phyloP scores from a whole-genome alignment of 208 protist species.

The Zelonia costaricensis region DNA sequence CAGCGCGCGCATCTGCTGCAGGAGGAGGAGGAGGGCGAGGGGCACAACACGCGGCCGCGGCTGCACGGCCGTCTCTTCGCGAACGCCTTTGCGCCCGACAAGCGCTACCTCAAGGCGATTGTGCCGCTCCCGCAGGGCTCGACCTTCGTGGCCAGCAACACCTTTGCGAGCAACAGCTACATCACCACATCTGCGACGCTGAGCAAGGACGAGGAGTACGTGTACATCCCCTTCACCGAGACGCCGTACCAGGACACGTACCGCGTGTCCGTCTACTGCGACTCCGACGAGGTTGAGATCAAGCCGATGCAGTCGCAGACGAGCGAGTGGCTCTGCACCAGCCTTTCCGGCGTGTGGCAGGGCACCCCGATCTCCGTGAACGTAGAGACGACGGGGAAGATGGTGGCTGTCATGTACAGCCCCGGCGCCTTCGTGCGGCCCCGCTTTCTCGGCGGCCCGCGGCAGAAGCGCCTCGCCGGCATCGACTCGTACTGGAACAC shows the following conservation, averaged over 20 bases:
- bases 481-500: conserved; percentile 88
- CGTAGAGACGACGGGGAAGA: conserved; percentile 53
- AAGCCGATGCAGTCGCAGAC: conserved; percentile 40
- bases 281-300: conserved; percentile 77
- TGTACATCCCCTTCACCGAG: conserved; percentile 91
- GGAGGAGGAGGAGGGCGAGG: conserved; percentile 73
- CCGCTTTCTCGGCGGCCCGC: conserved; percentile 43
- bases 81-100: conserved; percentile 66
- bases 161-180: conserved; percentile 85
- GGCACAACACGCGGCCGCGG: conserved; percentile 71
- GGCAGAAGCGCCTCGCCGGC: conserved; percentile 65
- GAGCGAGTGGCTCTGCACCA: conserved; percentile 70
- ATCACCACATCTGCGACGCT: conserved; percentile 82
- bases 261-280: conserved; percentile 87
- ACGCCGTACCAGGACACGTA: conserved; percentile 74
- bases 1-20: conserved; percentile 35
- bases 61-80: conserved; percentile 88
- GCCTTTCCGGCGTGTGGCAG: conserved; percentile 56
- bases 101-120: conserved; percentile 85
- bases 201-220: conserved; percentile 63
- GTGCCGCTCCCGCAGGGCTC: conserved; percentile 86
- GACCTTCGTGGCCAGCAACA: conserved; percentile 88
- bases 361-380: conserved; percentile 54
- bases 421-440: conserved; percentile 69
- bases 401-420: conserved; percentile 73